Evolutionary conservation across 2,329 filamentous ascomycete genomes (phyloP).

Genomic region (Didymella pomorum): DNA sequence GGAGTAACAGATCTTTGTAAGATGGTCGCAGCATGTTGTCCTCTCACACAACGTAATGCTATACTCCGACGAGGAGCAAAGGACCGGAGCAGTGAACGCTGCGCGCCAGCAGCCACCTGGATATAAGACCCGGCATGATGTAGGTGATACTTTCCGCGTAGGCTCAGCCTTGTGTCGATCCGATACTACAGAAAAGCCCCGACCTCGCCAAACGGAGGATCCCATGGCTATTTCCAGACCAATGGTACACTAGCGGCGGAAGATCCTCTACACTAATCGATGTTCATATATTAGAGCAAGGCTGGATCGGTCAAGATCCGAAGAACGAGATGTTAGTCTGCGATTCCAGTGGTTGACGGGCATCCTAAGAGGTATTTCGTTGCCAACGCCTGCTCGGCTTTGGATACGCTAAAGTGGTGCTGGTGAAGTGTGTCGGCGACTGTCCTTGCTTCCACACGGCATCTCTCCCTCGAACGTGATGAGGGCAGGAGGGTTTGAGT

Average conservation of each 20-base stretch:
- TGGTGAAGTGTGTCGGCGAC: not conserved
- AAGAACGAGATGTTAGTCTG: not conserved
- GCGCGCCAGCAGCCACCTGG: not conserved
- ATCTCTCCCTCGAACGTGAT: not conserved
- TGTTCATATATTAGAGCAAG: not conserved
- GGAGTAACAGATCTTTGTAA: not conserved
- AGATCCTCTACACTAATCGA: not conserved
- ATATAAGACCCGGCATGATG: not conserved
- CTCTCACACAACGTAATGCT: not conserved
- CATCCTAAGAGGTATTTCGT: not conserved
- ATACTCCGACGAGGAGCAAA: not conserved
- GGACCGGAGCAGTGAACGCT: not conserved
- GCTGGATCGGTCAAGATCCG: not conserved
- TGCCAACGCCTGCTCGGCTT: not conserved
- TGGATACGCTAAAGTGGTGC: not conserved
- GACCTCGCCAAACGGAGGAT: not conserved
- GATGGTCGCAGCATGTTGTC: not conserved
- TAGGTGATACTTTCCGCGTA: not conserved
- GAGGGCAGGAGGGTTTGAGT: too few species aligned
- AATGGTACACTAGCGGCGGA: not conserved
- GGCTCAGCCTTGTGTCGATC: slow-evolving; percentile 3
- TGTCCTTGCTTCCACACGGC: too few species aligned
- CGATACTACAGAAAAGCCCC: not conserved
- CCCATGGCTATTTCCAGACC: slow-evolving; percentile 1
- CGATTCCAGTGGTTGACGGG: not conserved